phyloP scores from a whole-genome alignment of 2,329 filamentous ascomycete genomes.

The Colletotrichum truncatum region DNA sequence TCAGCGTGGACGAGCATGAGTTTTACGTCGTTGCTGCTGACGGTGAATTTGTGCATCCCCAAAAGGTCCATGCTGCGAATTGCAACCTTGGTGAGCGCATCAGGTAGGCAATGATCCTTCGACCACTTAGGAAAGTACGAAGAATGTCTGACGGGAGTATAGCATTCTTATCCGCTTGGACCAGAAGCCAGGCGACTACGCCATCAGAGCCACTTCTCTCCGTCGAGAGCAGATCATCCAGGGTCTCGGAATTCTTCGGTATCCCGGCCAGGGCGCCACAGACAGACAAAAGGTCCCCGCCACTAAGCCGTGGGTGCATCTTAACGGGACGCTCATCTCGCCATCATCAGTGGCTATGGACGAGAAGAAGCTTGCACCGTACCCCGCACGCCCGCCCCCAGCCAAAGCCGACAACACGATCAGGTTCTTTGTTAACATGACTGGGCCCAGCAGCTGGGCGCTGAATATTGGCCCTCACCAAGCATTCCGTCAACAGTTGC shows the following conservation, averaged over 20 bases:
- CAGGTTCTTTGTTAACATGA: constrained; percentile 28
- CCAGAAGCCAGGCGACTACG: constrained; percentile 11
- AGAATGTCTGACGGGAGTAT: neutral
- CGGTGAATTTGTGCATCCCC: constrained; percentile 18
- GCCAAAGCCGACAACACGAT: constrained; percentile 12
- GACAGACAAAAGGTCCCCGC: neutral
- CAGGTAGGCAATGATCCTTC: neutral
- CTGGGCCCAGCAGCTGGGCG: constrained; percentile 17
- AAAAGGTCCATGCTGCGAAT: constrained; percentile 17
- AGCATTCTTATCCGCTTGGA: constrained; percentile 13
- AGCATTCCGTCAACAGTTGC: constrained; percentile 20
- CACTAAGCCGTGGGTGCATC: constrained; percentile 14
- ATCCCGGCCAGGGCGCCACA: neutral
- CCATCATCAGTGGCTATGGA: constrained; percentile 16
- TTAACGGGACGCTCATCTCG: constrained; percentile 18
- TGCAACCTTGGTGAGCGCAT: constrained; percentile 25
- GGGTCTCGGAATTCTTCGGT: constrained; percentile 16
- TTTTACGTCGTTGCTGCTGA: constrained; percentile 19
- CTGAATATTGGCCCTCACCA: constrained; percentile 20
- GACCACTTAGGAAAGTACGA: neutral
- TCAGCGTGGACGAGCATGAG: constrained; percentile 22
- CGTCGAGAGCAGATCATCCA: constrained; percentile 20
- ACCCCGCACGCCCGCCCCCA: constrained; percentile 11
- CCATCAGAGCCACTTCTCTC: constrained; percentile 9
- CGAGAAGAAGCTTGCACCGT: constrained; percentile 18